phyloP scores from a whole-genome alignment of 768 basidiomycete genomes.

The Lepiota venenata region DNA sequence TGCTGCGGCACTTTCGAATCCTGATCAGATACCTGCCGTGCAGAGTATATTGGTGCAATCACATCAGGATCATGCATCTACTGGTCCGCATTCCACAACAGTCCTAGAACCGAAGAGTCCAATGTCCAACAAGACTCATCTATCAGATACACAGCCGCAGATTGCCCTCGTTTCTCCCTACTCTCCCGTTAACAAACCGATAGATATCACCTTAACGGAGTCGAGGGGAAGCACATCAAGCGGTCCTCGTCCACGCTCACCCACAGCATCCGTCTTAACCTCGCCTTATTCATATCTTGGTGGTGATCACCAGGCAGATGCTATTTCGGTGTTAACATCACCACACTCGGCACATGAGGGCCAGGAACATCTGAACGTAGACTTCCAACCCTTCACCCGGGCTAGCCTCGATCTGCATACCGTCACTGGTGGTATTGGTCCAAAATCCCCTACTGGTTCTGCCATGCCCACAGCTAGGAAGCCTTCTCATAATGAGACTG shows the following conservation, averaged over 20 bases:
- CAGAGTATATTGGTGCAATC: not conserved
- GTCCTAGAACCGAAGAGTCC: too few relatives aligned
- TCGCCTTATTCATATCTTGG: conserved; percentile 28
- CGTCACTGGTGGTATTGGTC: not conserved
- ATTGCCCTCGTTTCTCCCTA: not conserved
- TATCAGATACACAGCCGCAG: not conserved
- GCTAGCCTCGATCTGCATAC: conserved; percentile 12
- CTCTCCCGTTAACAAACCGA: not conserved
- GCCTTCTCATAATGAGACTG: conserved; percentile 22
- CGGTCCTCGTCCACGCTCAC: conserved; percentile 15
- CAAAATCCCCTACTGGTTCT: not conserved
- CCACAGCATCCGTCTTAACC: conserved; percentile 25
- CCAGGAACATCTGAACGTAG: conserved; percentile 13
- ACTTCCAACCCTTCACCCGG: conserved; percentile 10
- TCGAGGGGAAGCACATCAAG: not conserved
- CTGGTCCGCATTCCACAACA: not conserved
- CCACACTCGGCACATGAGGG: conserved; percentile 21
- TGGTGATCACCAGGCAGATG: conserved; percentile 9
- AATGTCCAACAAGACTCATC: too few relatives aligned
- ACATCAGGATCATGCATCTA: not conserved
- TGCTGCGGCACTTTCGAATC: not conserved
- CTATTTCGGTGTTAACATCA: conserved; percentile 29
- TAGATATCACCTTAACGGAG: not conserved
- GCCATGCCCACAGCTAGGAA: not conserved
- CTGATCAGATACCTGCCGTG: not conserved